Evolutionary conservation across 2,329 filamentous ascomycete genomes (phyloP).

Genomic region (Diaporthe sp.): DNA sequence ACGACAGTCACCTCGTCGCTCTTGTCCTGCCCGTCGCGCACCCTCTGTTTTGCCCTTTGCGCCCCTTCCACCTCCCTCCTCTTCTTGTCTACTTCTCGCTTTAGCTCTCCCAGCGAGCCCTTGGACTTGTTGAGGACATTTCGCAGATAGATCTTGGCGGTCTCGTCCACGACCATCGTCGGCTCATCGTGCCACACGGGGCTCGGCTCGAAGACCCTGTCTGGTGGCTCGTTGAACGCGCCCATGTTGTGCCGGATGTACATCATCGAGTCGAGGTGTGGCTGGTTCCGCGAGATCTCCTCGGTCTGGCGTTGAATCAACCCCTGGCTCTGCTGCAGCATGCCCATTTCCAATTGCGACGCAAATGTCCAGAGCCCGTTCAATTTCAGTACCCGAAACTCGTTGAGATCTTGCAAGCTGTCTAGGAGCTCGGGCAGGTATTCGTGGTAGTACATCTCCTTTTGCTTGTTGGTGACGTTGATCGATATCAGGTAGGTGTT

Average conservation of each 20-base stretch:
- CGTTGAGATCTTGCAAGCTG: conserved; percentile 92
- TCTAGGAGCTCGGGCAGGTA: conserved; percentile 95
- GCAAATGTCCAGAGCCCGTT: conserved; percentile 90
- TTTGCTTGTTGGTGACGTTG: conserved; percentile 97
- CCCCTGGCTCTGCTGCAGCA: conserved; percentile 80
- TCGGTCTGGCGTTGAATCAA: conserved; percentile 80
- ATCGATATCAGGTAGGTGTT: conserved; percentile 98
- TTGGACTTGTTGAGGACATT: conserved; percentile 96
- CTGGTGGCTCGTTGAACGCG: conserved; percentile 84
- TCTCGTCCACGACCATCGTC: conserved; percentile 86
- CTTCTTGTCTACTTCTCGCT: conserved; percentile 88
- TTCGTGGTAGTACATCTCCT: conserved; percentile 97
- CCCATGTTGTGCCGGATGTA: conserved; percentile 93
- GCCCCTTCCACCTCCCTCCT: conserved; percentile 85
- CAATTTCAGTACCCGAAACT: conserved; percentile 86
- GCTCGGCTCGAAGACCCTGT: conserved; percentile 92
- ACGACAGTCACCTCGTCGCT: conserved; percentile 91
- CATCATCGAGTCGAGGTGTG: conserved; percentile 96
- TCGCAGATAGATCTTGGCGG: conserved; percentile 89
- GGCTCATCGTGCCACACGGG: conserved; percentile 98
- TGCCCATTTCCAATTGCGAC: conserved; percentile 82
- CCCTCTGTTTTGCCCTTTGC: conserved; percentile 79
- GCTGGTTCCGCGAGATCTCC: conserved; percentile 90
- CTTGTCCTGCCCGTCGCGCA: conserved; percentile 88
- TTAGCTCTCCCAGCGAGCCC: conserved; percentile 82